These are phyloP conservation scores for Wallacemonas rigidus DNA, from an alignment of 208 protist species.

Conservation along the genomic window DNA sequence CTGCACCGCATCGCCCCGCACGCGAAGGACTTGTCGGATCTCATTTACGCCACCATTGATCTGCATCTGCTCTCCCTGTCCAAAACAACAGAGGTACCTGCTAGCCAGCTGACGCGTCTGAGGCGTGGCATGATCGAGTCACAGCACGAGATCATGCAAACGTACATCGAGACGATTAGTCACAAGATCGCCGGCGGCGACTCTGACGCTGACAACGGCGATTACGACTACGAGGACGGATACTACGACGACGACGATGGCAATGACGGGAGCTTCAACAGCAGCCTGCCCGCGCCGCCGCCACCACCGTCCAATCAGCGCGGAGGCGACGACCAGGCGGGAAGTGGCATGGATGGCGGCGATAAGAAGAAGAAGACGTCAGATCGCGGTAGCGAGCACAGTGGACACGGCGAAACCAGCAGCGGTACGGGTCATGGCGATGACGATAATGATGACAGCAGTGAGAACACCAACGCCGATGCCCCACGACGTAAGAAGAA, in stretches of 20 bases:
- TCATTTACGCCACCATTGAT: slow-evolving; percentile 82
- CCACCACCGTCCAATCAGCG: neutral
- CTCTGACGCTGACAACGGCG: slow-evolving; percentile 10
- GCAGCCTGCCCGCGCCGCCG: neutral
- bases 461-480: slow-evolving; percentile 14
- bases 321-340: neutral
- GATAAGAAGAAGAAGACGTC: slow-evolving; percentile 1
- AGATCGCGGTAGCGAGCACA: slow-evolving; percentile 8
- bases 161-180: slow-evolving; percentile 83
- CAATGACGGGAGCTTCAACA: slow-evolving; percentile 11
- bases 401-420: slow-evolving; percentile 10
- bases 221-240: slow-evolving; percentile 14
- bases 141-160: slow-evolving; percentile 71
- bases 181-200: slow-evolving; percentile 65
- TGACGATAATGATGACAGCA: neutral
- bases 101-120: slow-evolving; percentile 77
- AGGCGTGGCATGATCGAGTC: slow-evolving; percentile 79
- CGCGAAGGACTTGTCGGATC: slow-evolving; percentile 79
- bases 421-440: slow-evolving; percentile 13
- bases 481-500: slow-evolving; percentile 21
- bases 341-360: neutral
- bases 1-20: slow-evolving; percentile 84
- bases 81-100: slow-evolving; percentile 78
- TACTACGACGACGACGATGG: slow-evolving; percentile 23
- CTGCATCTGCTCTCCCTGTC: slow-evolving; percentile 79